Evolutionary conservation across 495 filamentous ascomycete species (phyloP).

Genomic region (Penicillium fimorum): DNA sequence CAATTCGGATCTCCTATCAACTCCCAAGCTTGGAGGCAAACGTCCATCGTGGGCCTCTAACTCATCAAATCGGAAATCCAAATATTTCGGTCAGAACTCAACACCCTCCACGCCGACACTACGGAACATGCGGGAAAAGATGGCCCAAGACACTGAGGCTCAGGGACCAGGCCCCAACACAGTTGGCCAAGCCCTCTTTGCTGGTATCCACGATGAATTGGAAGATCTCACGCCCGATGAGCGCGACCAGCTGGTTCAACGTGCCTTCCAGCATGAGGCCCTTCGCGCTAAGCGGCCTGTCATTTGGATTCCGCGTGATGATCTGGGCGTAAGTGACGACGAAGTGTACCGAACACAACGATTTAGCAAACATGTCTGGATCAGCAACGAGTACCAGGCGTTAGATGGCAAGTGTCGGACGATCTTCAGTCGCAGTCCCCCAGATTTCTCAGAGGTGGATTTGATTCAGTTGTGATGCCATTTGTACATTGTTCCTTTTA

Average conservation of each 20-base stretch:
- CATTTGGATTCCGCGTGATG: constrained; percentile 93
- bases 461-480: constrained; percentile 69
- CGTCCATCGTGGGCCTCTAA: constrained; percentile 44
- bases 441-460: constrained; percentile 90
- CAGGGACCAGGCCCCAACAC: constrained; percentile 53
- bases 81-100: constrained; percentile 40
- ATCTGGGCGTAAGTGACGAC: constrained; percentile 87
- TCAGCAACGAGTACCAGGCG: constrained; percentile 87
- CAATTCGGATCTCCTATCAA: constrained; percentile 16
- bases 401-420: constrained; percentile 81
- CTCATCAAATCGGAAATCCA: constrained; percentile 42
- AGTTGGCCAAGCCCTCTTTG: constrained; percentile 78
- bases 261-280: constrained; percentile 89
- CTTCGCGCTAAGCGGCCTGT: constrained; percentile 81
- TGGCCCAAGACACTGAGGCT: constrained; percentile 59
- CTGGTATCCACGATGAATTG: constrained; percentile 83
- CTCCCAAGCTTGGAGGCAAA: constrained; percentile 23
- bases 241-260: constrained; percentile 79
- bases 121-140: constrained; percentile 37
- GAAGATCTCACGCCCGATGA: constrained; percentile 93
- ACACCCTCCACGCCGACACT: constrained; percentile 31
- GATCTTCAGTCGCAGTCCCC: constrained; percentile 84
- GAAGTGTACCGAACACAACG: constrained; percentile 75
- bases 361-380: constrained; percentile 84
- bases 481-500: constrained; percentile 17